Conservation (phyloP, 306 rosid species). For the Urtica urens region DNA sequence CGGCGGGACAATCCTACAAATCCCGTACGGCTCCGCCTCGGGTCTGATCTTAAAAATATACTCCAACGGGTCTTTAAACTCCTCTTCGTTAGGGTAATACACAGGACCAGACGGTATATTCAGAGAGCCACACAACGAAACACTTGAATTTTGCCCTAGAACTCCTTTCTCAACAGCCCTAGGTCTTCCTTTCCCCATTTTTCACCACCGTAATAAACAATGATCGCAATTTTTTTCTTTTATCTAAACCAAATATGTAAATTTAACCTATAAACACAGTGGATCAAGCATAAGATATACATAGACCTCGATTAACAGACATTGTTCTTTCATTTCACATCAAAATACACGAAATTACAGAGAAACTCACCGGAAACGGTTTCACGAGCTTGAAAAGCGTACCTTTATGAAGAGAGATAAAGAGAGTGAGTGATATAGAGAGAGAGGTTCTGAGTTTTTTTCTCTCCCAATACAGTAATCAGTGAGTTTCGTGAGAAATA, state of each 20-base stretch:
- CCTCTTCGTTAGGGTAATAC: constrained; percentile 75
- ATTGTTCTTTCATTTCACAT: background rate
- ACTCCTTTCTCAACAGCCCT: constrained; percentile 87
- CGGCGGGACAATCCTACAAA: constrained; percentile 91
- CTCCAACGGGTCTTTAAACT: constrained; percentile 83
- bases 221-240: background rate
- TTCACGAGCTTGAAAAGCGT: background rate
- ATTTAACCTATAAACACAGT: background rate
- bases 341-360: background rate
- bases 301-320: background rate
- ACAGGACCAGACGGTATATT: constrained; percentile 70
- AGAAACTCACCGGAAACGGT: background rate
- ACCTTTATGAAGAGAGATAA: background rate
- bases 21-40: constrained; percentile 81
- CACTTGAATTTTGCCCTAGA: constrained; percentile 46
- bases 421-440: too few relatives aligned
- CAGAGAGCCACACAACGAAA: constrained; percentile 29
- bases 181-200: constrained; percentile 85
- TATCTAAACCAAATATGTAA: background rate
- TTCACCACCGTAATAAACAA: background rate
- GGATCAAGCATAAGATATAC: background rate
- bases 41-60: constrained; percentile 69
- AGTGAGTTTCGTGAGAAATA: background rate
- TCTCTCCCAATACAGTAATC: background rate
- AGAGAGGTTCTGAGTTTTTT: background rate